Percentiles rank a stretch among this genome's conserved stretches.
Conservation (phyloP, 768 basidiomycete species). For the Mycena amicta region DNA sequence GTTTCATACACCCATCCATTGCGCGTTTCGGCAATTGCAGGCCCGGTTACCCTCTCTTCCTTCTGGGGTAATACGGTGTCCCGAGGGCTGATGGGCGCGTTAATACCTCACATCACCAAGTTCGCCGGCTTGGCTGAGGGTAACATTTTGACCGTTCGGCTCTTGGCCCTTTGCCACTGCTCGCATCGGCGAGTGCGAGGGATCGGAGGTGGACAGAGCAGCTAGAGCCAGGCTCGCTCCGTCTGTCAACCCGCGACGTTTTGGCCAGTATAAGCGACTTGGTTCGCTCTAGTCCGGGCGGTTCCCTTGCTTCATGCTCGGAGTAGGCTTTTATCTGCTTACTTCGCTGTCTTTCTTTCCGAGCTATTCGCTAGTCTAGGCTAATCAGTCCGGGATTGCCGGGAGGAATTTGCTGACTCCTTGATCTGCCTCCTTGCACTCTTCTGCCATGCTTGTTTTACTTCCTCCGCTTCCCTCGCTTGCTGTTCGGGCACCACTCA, state of each 20-base stretch:
- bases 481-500: neutral
- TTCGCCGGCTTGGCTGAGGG: neutral
- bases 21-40: no score
- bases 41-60: no score
- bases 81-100: neutral
- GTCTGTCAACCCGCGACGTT: neutral
- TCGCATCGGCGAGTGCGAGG: neutral
- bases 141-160: neutral
- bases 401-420: no score
- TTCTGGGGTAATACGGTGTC: no score
- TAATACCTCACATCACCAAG: neutral
- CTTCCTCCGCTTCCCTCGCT: neutral
- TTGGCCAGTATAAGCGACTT: no score
- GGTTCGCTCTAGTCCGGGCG: no score
- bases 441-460: no score
- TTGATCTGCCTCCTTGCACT: no score
- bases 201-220: neutral
- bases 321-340: neutral
- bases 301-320: no score
- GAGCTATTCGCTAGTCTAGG: no score
- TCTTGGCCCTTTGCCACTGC: neutral
- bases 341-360: neutral
- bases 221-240: neutral
- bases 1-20: no score
- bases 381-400: no score